A percentile compares a stretch with the other conserved stretches of the same genome.
phyloP scores from a whole-genome alignment of 2,329 filamentous ascomycete genomes.

The Neobulgaria alba region DNA sequence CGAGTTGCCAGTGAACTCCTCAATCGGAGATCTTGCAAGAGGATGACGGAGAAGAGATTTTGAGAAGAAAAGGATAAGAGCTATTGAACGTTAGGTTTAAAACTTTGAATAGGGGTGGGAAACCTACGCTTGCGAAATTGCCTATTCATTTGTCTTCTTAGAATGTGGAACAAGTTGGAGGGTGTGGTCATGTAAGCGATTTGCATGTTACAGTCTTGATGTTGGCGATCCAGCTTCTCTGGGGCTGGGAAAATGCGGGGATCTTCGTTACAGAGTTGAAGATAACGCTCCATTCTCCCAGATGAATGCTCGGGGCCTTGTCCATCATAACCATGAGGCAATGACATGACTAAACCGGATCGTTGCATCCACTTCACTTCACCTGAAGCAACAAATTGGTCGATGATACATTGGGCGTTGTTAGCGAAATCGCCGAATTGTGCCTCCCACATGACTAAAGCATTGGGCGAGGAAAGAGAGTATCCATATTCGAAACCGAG shows the following conservation, averaged over 20 bases:
- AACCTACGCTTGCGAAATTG: slow-evolving; percentile 97
- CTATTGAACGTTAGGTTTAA: slow-evolving; percentile 35
- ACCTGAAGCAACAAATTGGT: slow-evolving; percentile 96
- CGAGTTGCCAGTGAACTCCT: slow-evolving; percentile 83
- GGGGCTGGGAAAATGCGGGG: slow-evolving; percentile 81
- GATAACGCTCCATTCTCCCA: slow-evolving; percentile 90
- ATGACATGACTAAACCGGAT: slow-evolving; percentile 89
- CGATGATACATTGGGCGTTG: slow-evolving; percentile 97
- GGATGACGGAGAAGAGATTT: slow-evolving; percentile 95
- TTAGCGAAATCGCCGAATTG: slow-evolving; percentile 99
- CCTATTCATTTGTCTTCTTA: slow-evolving; percentile 95
- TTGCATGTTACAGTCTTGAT: slow-evolving; percentile 99
- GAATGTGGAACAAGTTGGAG: slow-evolving; percentile 90
- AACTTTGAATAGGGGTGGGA: neutral
- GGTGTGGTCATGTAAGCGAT: slow-evolving; percentile 96
- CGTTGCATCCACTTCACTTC: slow-evolving; percentile 99
- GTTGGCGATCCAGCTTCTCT: slow-evolving; percentile 90
- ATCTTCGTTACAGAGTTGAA: slow-evolving; percentile 96
- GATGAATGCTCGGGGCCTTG: slow-evolving; percentile 98
- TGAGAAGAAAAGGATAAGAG: slow-evolving; percentile 95
- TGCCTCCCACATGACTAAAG: slow-evolving; percentile 98
- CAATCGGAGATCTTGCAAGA: slow-evolving; percentile 77
- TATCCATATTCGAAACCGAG: slow-evolving; percentile 99
- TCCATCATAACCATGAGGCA: slow-evolving; percentile 96
- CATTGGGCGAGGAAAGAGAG: slow-evolving; percentile 92